Base-by-base conservation (phyloP, 176 grass and related monocot species). In the Eragrostis curvula region DNA sequence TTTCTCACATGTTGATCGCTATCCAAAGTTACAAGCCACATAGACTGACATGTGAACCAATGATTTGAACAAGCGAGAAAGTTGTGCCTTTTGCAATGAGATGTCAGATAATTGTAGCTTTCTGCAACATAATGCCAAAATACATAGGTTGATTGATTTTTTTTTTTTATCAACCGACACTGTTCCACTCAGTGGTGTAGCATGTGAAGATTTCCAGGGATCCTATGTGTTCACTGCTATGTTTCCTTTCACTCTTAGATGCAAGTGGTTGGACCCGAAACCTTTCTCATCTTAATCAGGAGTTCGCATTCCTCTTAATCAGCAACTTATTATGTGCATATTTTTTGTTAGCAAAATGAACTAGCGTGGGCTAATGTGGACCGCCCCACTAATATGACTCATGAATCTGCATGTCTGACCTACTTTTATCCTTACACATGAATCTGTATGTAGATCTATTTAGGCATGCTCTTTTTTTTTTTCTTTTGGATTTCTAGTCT, bases 341-440 rank as follows among this genome's bases (percentile, higher is more conserved):
- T 9, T 18, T 18, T 18, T 39, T 65, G 60, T 39, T 13, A 13
- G 5, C 49, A 16, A 65, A 29, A 65, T 61, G 28, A 65, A 65
- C 28, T 36, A 63, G 28, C 13, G 5, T 65, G 29, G 29, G 6
- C 27, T 13, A 63, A 15, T 25, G 58, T 63, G 60, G 29, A 65
- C 14, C 17, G 29, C 17, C 15, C 14, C 28, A 66, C 63, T 15
- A 40, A 16, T 18, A 66, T 20, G 8, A n/a, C 45, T 55, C 52
- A 59, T 71, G 68, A 49, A 50, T 62, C 64, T 13, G 51, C 79
- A 45, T 73, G n/a, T n/a, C n/a, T n/a, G n/a, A n/a, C n/a, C n/a
- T n/a, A n/a, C n/a, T n/a, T n/a, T n/a, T n/a, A n/a, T n/a, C n/a
- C n/a, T n/a, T n/a, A n/a, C n/a, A n/a, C 52, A 59, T 71, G 68